phyloP scores from a whole-genome alignment of 441 rosid genomes.

The Populus trichocarpa region DNA sequence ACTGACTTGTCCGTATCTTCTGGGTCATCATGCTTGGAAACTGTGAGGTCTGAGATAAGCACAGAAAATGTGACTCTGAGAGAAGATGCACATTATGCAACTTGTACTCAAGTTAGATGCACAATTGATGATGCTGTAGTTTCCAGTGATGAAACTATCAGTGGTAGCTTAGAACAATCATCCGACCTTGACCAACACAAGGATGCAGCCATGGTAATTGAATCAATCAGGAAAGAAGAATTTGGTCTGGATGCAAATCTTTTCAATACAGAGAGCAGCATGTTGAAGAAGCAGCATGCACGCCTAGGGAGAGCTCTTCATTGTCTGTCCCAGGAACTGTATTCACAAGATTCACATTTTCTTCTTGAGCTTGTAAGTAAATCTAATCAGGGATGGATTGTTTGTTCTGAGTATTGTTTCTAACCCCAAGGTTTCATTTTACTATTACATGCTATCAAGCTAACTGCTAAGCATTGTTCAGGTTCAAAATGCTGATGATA shows the following conservation, averaged over 20 bases:
- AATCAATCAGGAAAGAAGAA: constrained; percentile 85
- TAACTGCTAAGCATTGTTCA: constrained; percentile 33
- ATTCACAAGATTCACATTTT: constrained; percentile 99
- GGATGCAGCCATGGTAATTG: constrained; percentile 56
- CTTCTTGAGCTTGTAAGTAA: constrained; percentile 93
- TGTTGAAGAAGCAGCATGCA: constrained; percentile 97
- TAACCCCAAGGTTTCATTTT: neutral
- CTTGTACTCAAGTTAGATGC: constrained; percentile 24
- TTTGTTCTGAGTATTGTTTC: constrained; percentile 1
- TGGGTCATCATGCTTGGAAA: constrained; percentile 23
- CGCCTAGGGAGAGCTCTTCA: constrained; percentile 99
- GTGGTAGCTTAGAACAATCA: constrained; percentile 21
- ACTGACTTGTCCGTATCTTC: constrained; percentile 20
- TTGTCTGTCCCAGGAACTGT: constrained; percentile 96
- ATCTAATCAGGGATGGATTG: neutral
- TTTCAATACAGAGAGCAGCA: constrained; percentile 62
- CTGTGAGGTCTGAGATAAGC: constrained; percentile 23
- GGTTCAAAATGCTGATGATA: constrained; percentile 99
- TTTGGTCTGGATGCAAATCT: constrained; percentile 81
- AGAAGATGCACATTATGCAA: constrained; percentile 22
- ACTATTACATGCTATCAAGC: neutral
- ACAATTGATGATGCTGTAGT: constrained; percentile 24
- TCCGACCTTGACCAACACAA: constrained; percentile 31
- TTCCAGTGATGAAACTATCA: constrained; percentile 28
- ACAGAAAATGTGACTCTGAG: constrained; percentile 28